phyloP scores from a whole-genome alignment of 1,139 yeast genomes.

The Pneumocystis wakefieldiae region DNA sequence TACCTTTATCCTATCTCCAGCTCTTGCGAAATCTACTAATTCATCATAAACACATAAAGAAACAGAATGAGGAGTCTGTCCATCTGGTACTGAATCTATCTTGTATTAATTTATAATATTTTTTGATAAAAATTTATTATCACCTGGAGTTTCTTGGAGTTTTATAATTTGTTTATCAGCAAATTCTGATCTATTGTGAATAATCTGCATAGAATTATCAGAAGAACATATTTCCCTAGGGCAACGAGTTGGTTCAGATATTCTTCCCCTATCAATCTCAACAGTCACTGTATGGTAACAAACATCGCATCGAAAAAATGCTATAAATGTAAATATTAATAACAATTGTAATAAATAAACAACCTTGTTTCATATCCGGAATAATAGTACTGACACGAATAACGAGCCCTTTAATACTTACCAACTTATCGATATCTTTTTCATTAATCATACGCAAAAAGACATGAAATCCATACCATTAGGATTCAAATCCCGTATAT shows the following conservation, averaged over 20 bases:
- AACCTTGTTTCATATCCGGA: conserved; percentile 70
- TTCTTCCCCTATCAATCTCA: conserved; percentile 86
- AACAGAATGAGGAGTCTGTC: conserved; percentile 95
- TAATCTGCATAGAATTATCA: conserved; percentile 71
- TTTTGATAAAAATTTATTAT: background rate
- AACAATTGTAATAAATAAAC: background rate
- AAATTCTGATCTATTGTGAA: conserved; percentile 83
- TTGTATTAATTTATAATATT: background rate
- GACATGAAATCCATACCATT: conserved; percentile 21
- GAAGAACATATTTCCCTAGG: conserved; percentile 82
- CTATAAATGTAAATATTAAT: conserved; percentile 30
- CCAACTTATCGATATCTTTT: conserved; percentile 75
- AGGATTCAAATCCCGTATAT: conserved; percentile 86
- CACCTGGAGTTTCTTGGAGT: conserved; percentile 67
- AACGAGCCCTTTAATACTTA: conserved; percentile 80
- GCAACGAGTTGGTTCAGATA: conserved; percentile 84
- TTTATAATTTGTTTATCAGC: conserved; percentile 91
- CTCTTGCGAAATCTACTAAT: conserved; percentile 81
- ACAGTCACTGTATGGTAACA: conserved; percentile 89
- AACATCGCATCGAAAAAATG: conserved; percentile 87
- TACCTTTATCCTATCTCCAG: conserved; percentile 92
- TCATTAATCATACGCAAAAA: background rate
- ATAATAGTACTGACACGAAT: conserved; percentile 78
- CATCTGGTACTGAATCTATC: conserved; percentile 91
- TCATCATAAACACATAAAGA: conserved; percentile 92